phyloP scores from a whole-genome alignment of 495 filamentous ascomycete genomes.

The Talaromyces trachyspermus region DNA sequence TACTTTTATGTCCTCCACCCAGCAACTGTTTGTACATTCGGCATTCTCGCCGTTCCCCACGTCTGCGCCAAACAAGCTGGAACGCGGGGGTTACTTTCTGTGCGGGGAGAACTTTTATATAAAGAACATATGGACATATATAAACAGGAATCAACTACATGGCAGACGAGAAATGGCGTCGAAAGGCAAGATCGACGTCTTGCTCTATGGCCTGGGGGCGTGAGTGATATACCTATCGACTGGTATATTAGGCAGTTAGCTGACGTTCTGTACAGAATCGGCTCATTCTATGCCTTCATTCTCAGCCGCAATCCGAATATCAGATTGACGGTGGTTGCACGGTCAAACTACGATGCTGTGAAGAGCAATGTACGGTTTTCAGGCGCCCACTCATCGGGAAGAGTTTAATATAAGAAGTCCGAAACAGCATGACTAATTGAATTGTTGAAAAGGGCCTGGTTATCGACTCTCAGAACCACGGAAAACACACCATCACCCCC shows the following conservation, averaged over 20 bases:
- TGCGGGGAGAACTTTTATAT: neutral
- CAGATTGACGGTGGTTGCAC: conserved; percentile 42
- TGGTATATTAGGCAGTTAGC: neutral
- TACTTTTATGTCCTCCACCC: no score
- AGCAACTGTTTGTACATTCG: no score
- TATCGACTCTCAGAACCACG: conserved; percentile 40
- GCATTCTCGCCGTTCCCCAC: neutral
- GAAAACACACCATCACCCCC: conserved; percentile 34
- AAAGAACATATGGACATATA: neutral
- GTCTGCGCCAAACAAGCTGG: neutral
- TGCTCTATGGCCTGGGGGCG: conserved; percentile 33
- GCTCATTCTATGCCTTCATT: conserved; percentile 43
- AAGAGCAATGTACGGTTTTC: conserved; percentile 23
- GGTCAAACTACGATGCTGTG: conserved; percentile 45
- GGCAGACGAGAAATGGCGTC: neutral
- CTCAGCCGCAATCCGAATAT: conserved; percentile 32
- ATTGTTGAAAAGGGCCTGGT: conserved; percentile 27
- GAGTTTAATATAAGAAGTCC: no score
- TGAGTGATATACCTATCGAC: conserved; percentile 14
- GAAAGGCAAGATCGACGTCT: conserved; percentile 24
- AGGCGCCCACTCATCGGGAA: no score
- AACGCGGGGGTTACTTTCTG: neutral
- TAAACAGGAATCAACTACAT: neutral
- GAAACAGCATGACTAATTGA: neutral
- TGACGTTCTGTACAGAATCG: no score